phyloP scores from a whole-genome alignment of 495 filamentous ascomycete genomes.

The Immersiella caudata region DNA sequence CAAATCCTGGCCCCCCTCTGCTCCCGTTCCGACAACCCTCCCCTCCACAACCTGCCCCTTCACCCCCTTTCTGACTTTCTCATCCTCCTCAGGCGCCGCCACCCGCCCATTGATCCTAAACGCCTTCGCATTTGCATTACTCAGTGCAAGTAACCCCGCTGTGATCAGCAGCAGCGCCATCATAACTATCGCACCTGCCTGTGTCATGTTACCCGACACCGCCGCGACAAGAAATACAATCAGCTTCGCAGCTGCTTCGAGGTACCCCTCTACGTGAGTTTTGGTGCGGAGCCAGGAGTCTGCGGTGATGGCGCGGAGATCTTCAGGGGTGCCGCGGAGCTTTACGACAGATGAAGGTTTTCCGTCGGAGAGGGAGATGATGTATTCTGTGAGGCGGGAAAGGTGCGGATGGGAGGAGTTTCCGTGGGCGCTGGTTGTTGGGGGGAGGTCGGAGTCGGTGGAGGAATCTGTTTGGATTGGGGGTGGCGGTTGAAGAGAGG shows the following conservation, averaged over 20 bases:
- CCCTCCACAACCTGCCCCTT: conserved; percentile 7
- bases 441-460: background rate
- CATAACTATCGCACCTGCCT: conserved; percentile 52
- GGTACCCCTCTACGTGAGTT: conserved; percentile 50
- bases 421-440: conserved; percentile 1
- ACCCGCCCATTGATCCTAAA: conserved; percentile 46
- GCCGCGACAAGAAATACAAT: conserved; percentile 58
- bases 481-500: conserved; percentile 15
- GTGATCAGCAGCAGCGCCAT: conserved; percentile 53
- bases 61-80: background rate
- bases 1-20: background rate
- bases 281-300: conserved; percentile 58
- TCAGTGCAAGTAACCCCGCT: conserved; percentile 53
- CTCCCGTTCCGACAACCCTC: background rate
- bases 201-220: conserved; percentile 53
- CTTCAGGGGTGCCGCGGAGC: conserved; percentile 55
- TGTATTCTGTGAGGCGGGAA: conserved; percentile 34
- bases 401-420: conserved; percentile 1
- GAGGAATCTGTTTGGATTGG: background rate
- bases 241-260: conserved; percentile 52
- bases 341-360: conserved; percentile 39
- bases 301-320: conserved; percentile 61
- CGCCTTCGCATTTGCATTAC: conserved; percentile 50
- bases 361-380: conserved; percentile 38
- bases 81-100: conserved; percentile 36